A percentile compares a stretch with the other conserved stretches of the same genome.
Evolutionary conservation across 768 basidiomycete species (phyloP).

Genomic region (Boletus vermiculosoides): DNA sequence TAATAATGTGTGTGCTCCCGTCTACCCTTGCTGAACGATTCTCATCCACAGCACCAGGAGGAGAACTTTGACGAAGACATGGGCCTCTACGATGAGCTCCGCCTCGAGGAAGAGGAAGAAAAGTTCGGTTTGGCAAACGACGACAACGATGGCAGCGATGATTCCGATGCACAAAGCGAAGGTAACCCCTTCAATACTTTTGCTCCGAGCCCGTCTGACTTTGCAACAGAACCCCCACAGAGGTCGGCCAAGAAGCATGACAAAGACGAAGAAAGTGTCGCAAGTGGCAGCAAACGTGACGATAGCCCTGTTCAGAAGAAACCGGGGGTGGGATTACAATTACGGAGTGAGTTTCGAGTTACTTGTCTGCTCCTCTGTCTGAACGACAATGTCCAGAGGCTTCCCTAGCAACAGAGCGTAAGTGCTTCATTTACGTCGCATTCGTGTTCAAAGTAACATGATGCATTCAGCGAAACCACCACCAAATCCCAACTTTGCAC

Average conservation of each 20-base stretch:
- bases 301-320: slow-evolving; percentile 83
- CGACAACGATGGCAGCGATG: slow-evolving; percentile 71
- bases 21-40: slow-evolving; percentile 8
- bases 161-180: slow-evolving; percentile 73
- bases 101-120: slow-evolving; percentile 95
- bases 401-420: slow-evolving; percentile 63
- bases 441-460: slow-evolving; percentile 6
- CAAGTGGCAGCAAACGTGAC: slow-evolving; percentile 68
- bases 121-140: slow-evolving; percentile 76
- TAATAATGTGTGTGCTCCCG: slow-evolving; percentile 71
- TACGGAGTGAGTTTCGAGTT: slow-evolving; percentile 62
- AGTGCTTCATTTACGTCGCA: slow-evolving; percentile 16
- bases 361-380: slow-evolving; percentile 9
- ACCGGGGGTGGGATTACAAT: slow-evolving; percentile 55
- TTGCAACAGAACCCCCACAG: slow-evolving; percentile 53
- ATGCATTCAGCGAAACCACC: slow-evolving; percentile 54
- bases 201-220: neutral
- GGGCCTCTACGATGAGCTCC: slow-evolving; percentile 96
- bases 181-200: slow-evolving; percentile 39
- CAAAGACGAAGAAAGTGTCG: slow-evolving; percentile 69
- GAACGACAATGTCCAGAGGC: slow-evolving; percentile 47
- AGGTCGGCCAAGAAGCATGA: slow-evolving; percentile 72
- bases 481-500: slow-evolving; percentile 76
- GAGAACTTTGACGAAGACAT: slow-evolving; percentile 98
- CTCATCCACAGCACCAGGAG: slow-evolving; percentile 54